phyloP scores from a whole-genome alignment of 129 eudicot genomes.

The Flaveria bidentis region DNA sequence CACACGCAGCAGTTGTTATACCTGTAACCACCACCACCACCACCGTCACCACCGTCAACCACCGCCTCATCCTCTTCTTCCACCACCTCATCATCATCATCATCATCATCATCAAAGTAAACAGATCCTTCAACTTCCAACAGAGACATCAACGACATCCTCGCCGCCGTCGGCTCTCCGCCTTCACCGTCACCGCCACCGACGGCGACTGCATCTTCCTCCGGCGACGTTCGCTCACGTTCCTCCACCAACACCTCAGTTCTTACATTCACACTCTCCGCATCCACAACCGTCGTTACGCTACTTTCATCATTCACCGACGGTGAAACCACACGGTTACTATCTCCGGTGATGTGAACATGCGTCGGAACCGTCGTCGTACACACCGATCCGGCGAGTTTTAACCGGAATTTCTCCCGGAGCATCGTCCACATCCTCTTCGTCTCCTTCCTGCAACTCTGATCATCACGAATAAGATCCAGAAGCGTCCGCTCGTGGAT shows the following conservation, averaged over 20 bases:
- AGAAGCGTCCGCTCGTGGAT: conserved; percentile 51
- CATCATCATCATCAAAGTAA: conserved; percentile 44
- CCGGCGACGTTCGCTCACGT: conserved; percentile 19
- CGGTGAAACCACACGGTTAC: conserved; percentile 25
- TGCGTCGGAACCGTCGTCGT: conserved; percentile 42
- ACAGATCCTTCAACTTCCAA: conserved; percentile 65
- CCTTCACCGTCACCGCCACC: conserved; percentile 29
- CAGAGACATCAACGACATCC: conserved; percentile 82
- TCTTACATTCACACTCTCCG: conserved; percentile 1
- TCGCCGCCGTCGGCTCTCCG: conserved; percentile 42
- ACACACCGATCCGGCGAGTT: conserved; percentile 47
- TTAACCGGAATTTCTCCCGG: conserved; percentile 52
- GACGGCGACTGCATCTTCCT: conserved; percentile 14
- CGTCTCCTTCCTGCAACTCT: conserved; percentile 31
- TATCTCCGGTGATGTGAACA: conserved; percentile 30
- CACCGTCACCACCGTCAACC: conserved; percentile 29
- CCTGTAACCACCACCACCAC: conserved; percentile 39
- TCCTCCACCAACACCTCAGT: conserved; percentile 29
- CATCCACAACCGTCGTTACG: background rate
- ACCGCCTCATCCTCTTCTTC: conserved; percentile 45
- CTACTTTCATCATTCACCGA: conserved; percentile 13
- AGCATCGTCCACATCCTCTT: conserved; percentile 55
- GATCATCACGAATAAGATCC: conserved; percentile 63
- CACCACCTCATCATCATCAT: conserved; percentile 36
- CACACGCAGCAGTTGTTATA: conserved; percentile 74